These are phyloP conservation scores for Verbena officinalis DNA, from an alignment of 257 asterid genomes.

Conservation along the genomic window DNA sequence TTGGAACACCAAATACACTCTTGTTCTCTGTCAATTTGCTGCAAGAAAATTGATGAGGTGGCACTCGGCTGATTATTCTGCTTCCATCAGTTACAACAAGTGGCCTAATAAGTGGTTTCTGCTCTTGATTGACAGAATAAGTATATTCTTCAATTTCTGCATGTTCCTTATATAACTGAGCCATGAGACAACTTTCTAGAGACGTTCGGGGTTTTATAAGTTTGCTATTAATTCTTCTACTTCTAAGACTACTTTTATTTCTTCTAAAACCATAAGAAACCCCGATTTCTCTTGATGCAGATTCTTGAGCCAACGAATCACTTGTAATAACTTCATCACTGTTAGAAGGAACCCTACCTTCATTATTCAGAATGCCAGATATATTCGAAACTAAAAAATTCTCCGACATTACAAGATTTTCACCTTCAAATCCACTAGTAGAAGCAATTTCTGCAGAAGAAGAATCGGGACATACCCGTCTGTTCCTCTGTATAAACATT, in stretches of 20 bases:
- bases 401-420: slow-evolving; percentile 23
- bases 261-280: slow-evolving; percentile 51
- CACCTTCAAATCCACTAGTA: slow-evolving; percentile 39
- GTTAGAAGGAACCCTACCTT: slow-evolving; percentile 33
- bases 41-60: slow-evolving; percentile 34
- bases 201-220: slow-evolving; percentile 57
- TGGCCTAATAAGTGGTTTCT: slow-evolving; percentile 48
- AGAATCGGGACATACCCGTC: slow-evolving; percentile 25
- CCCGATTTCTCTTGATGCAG: slow-evolving; percentile 43
- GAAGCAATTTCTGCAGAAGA: slow-evolving; percentile 42
- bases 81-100: slow-evolving; percentile 62
- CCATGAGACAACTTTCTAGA: slow-evolving; percentile 85
- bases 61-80: slow-evolving; percentile 47
- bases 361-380: slow-evolving; percentile 23
- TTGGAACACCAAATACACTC: slow-evolving; percentile 55
- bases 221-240: slow-evolving; percentile 44
- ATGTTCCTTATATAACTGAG: slow-evolving; percentile 66
- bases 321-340: slow-evolving; percentile 30
- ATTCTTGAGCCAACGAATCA: slow-evolving; percentile 35
- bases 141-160: slow-evolving; percentile 49
- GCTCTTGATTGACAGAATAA: slow-evolving; percentile 33
- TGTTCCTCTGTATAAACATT: slow-evolving; percentile 29
- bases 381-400: slow-evolving; percentile 25
- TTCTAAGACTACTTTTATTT: slow-evolving; percentile 52
- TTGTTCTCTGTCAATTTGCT: slow-evolving; percentile 26